Evolutionary conservation across 306 rosid genomes (phyloP).

Genomic region (Begonia masoniana): DNA sequence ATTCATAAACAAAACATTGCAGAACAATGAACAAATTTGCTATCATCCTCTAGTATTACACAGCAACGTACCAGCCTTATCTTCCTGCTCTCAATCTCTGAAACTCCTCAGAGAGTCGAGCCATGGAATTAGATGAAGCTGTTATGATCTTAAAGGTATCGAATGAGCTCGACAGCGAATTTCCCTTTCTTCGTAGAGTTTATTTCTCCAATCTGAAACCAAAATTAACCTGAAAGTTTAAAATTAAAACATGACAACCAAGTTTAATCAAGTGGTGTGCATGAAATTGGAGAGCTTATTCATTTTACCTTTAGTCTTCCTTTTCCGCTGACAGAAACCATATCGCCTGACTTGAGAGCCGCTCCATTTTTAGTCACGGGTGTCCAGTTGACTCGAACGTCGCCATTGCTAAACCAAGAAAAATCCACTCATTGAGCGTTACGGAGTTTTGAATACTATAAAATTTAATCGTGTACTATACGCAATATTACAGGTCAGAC

Average conservation of each 20-base stretch:
- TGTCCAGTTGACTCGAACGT: conserved; percentile 81
- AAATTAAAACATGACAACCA: neutral
- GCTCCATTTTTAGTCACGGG: conserved; percentile 68
- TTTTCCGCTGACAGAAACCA: conserved; percentile 69
- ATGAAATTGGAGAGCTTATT: conserved; percentile 10
- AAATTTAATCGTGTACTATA: no score
- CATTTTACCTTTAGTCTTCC: conserved; percentile 65
- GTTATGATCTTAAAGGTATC: conserved; percentile 20
- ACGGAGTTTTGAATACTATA: no score
- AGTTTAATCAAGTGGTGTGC: no score
- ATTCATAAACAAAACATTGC: no score
- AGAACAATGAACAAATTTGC: no score
- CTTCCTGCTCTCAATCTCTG: no score
- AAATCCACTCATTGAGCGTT: neutral
- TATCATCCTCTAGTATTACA: no score
- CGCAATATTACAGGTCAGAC: no score
- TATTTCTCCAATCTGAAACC: conserved; percentile 67
- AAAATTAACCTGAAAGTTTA: neutral
- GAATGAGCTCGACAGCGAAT: conserved; percentile 69
- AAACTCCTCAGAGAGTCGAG: no score
- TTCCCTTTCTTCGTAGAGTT: conserved; percentile 78
- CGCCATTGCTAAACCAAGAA: conserved; percentile 43
- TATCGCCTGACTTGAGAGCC: conserved; percentile 64
- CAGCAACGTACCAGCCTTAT: no score
- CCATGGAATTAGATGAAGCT: no score